Evolutionary conservation across 441 rosid species (phyloP).

Genomic region (Populus tomentosa): DNA sequence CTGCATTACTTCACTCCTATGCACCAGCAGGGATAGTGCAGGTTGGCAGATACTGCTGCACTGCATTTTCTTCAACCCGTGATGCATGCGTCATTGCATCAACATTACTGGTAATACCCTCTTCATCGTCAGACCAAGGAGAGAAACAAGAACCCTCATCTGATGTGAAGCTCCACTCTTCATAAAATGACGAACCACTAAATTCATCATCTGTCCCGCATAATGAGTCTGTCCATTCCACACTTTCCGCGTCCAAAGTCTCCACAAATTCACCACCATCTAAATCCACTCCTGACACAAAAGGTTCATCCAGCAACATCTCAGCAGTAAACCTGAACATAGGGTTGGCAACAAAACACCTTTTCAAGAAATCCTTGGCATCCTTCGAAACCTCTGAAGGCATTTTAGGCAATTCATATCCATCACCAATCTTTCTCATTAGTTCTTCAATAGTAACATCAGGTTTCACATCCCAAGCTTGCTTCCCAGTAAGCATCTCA

Average conservation of each 20-base stretch:
- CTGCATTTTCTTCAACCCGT: background rate
- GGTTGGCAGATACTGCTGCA: background rate
- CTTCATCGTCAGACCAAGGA: conserved; percentile 1
- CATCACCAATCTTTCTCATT: conserved; percentile 11
- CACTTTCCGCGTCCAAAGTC: background rate
- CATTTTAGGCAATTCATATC: conserved; percentile 20
- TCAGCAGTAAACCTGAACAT: conserved; percentile 24
- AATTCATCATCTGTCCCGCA: background rate
- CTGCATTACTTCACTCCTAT: background rate
- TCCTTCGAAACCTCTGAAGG: conserved; percentile 26
- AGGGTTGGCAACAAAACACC: conserved; percentile 27
- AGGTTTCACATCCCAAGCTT: conserved; percentile 16
- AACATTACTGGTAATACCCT: background rate
- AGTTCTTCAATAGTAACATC: conserved; percentile 2
- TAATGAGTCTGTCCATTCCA: background rate
- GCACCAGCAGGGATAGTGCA: background rate
- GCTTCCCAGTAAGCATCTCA: conserved; percentile 33
- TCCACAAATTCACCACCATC: background rate
- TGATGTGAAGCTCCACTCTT: background rate
- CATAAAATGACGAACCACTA: background rate
- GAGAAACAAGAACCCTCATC: conserved; percentile 11
- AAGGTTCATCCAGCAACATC: conserved; percentile 32
- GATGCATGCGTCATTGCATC: background rate
- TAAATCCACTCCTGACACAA: conserved; percentile 4
- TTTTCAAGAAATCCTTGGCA: conserved; percentile 28